Evolutionary conservation across 2,329 filamentous ascomycete species (phyloP).

Genomic region (Trichophyton schoenleinii): DNA sequence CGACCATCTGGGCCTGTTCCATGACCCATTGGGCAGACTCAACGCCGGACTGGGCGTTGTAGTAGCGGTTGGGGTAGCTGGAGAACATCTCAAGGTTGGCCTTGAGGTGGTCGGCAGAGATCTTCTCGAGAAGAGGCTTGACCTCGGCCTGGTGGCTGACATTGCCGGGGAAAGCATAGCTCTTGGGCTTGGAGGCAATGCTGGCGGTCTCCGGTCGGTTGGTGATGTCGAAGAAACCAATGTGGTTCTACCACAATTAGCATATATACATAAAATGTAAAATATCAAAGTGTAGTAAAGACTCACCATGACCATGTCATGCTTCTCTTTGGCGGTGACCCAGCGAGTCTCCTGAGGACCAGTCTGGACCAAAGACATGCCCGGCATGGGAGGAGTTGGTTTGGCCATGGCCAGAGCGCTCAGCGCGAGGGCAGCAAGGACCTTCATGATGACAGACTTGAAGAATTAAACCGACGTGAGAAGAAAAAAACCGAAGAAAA

Average conservation of each 20-base stretch:
- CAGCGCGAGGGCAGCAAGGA: conserved; percentile 24
- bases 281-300: background rate
- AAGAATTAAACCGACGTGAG: background rate
- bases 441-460: conserved; percentile 24
- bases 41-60: conserved; percentile 49
- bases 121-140: conserved; percentile 50
- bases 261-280: too few species aligned
- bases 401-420: conserved; percentile 23
- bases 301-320: conserved; percentile 66
- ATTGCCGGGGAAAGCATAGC: conserved; percentile 49
- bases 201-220: conserved; percentile 29
- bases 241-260: conserved; percentile 48
- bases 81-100: conserved; percentile 61
- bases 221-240: conserved; percentile 92
- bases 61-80: conserved; percentile 47
- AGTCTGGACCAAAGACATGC: conserved; percentile 62
- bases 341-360: conserved; percentile 67
- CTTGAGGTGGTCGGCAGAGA: conserved; percentile 65
- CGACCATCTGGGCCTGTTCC: conserved; percentile 56
- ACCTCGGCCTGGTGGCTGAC: conserved; percentile 55
- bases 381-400: conserved; percentile 5
- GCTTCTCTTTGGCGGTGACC: conserved; percentile 92
- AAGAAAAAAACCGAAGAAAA: background rate
- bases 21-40: conserved; percentile 77
- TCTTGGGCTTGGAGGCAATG: background rate